A percentile compares a stretch with the other conserved stretches of the same genome.
Conservation (phyloP, 805 yeast species). For the Kuraishia capsulata region DNA sequence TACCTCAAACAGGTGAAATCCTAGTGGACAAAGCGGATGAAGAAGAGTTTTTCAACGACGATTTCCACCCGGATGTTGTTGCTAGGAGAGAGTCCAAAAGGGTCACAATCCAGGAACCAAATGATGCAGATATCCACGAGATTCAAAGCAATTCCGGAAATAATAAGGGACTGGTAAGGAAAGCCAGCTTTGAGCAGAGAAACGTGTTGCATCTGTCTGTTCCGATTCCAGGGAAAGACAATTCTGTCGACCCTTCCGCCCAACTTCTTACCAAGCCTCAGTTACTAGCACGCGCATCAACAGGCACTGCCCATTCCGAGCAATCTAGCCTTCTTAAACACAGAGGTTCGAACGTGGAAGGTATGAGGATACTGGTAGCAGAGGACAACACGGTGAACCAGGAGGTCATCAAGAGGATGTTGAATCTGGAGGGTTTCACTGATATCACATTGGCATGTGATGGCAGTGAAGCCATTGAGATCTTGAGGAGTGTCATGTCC, state of each 20-base stretch:
- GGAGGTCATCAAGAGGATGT: conserved; percentile 86
- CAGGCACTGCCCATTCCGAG: conserved; percentile 40
- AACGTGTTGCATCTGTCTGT: not conserved
- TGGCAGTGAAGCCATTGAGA: conserved; percentile 80
- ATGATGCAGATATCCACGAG: not conserved
- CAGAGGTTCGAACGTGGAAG: not conserved
- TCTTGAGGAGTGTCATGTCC: conserved; percentile 40
- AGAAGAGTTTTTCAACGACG: conserved; percentile 23
- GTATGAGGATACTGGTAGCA: conserved; percentile 65
- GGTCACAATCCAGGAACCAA: conserved; percentile 1
- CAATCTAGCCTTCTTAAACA: conserved; percentile 1
- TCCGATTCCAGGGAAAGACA: not conserved
- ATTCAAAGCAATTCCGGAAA: not conserved
- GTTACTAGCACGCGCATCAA: conserved; percentile 34
- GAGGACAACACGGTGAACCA: conserved; percentile 94
- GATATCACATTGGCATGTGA: conserved; percentile 76
- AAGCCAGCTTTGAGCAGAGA: not conserved
- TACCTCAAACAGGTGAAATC: conserved; percentile 56
- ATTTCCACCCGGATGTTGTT: not conserved
- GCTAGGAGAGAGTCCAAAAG: not conserved
- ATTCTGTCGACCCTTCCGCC: conserved; percentile 3
- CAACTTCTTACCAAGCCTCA: conserved; percentile 32
- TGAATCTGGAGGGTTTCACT: conserved; percentile 69
- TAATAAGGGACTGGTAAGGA: not conserved
- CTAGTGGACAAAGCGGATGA: conserved; percentile 33